These are phyloP conservation scores for Rhynchosporium secalis DNA, from an alignment of 2,329 filamentous ascomycete species.

Conservation along the genomic window DNA sequence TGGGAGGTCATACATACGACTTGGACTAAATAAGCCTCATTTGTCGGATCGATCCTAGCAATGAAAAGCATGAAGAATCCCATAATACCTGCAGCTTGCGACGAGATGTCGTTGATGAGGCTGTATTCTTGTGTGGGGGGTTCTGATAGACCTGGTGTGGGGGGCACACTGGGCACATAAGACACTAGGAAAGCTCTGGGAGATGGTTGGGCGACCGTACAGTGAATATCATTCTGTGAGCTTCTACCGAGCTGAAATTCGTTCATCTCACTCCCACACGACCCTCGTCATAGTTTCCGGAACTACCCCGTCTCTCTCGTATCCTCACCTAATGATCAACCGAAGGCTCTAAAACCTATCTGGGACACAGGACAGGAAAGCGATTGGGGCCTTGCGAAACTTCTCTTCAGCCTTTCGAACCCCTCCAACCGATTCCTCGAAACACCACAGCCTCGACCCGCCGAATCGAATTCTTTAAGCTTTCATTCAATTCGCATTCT, in stretches of 20 bases:
- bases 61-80: background rate
- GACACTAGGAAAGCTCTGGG: background rate
- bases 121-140: slow-evolving; percentile 3
- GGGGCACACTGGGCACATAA: background rate
- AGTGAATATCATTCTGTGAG: slow-evolving; percentile 8
- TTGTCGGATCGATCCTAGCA: background rate
- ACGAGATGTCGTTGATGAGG: slow-evolving; percentile 12
- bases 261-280: background rate
- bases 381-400: background rate
- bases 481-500: background rate
- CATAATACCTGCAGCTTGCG: background rate
- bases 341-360: background rate
- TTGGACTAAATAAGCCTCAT: too few relatives aligned
- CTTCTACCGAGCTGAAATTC: background rate
- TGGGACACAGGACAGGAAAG: too few relatives aligned
- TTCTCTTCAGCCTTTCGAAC: slow-evolving; percentile 1
- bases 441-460: background rate
- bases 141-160: background rate
- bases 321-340: background rate
- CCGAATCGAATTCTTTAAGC: background rate
- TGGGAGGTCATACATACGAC: too few relatives aligned
- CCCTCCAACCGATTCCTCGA: slow-evolving; percentile 11
- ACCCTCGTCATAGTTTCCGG: background rate
- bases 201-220: background rate
- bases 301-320: background rate